Conservation (phyloP, 1,284 basidiomycete genomes). For the Stereum hirsutum region DNA sequence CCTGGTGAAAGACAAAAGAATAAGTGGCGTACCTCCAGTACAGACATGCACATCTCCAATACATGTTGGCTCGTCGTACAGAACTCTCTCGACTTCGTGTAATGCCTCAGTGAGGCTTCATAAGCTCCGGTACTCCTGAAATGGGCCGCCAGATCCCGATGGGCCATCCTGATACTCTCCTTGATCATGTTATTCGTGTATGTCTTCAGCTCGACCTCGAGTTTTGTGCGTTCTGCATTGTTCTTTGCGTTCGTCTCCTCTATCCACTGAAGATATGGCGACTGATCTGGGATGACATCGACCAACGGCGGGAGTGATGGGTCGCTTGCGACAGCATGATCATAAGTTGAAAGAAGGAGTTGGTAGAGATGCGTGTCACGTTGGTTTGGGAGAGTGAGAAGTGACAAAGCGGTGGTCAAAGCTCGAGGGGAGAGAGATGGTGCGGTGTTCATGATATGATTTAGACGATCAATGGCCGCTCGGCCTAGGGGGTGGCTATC, state of each 20-base stretch:
- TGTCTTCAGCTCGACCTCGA: constrained; percentile 85
- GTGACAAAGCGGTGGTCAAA: constrained; percentile 50
- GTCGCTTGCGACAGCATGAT: constrained; percentile 31
- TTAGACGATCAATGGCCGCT: constrained; percentile 58
- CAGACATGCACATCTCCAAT: constrained; percentile 77
- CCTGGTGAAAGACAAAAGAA: constrained; percentile 1
- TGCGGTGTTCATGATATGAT: constrained; percentile 52
- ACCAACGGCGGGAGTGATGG: constrained; percentile 33
- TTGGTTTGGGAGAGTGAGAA: constrained; percentile 40
- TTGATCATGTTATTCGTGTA: constrained; percentile 91
- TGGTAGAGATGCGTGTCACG: constrained; percentile 56
- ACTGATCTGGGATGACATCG: constrained; percentile 39
- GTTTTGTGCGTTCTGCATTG: constrained; percentile 54
- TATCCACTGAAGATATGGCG: constrained; percentile 52
- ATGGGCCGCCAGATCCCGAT: constrained; percentile 77
- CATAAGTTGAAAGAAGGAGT: constrained; percentile 45
- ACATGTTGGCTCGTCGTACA: constrained; percentile 80
- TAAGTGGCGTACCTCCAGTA: constrained; percentile 52
- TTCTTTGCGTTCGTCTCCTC: constrained; percentile 55
- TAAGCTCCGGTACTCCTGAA: constrained; percentile 66
- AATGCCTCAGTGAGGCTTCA: constrained; percentile 61
- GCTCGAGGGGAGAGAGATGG: constrained; percentile 64
- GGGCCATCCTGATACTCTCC: constrained; percentile 87
- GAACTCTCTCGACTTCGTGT: constrained; percentile 80
- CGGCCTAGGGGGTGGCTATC: constrained; percentile 39